Evolutionary conservation across 2,329 filamentous ascomycete species (phyloP).

Genomic region (Fusarium sarcochroum): DNA sequence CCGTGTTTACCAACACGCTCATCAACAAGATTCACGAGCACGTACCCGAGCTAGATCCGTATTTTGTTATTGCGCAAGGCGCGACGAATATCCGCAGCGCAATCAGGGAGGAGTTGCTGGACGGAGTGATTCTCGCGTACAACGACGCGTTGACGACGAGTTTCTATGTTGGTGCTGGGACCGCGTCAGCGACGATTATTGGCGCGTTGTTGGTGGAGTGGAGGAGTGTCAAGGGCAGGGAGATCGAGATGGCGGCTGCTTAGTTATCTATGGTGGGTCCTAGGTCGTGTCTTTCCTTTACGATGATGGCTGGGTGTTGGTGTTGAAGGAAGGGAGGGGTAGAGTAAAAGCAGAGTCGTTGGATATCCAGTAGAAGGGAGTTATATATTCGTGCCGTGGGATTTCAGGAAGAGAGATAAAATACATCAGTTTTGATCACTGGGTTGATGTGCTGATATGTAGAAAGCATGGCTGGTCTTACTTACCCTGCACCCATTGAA

Average conservation of each 20-base stretch:
- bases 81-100: slow-evolving; percentile 55
- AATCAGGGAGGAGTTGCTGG: slow-evolving; percentile 50
- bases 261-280: slow-evolving; percentile 18
- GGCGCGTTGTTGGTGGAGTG: slow-evolving; percentile 63
- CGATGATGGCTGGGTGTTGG: not conserved
- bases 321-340: not conserved
- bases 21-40: slow-evolving; percentile 54
- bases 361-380: not conserved
- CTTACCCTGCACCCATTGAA: not conserved
- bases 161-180: slow-evolving; percentile 60
- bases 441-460: no score
- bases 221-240: slow-evolving; percentile 71
- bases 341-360: not conserved
- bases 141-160: slow-evolving; percentile 60
- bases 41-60: slow-evolving; percentile 54
- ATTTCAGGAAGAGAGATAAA: not conserved
- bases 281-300: not conserved
- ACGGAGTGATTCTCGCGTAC: slow-evolving; percentile 58
- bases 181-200: slow-evolving; percentile 60
- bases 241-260: slow-evolving; percentile 52
- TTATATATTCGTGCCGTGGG: not conserved
- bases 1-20: slow-evolving; percentile 65
- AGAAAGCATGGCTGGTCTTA: not conserved
- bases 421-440: no score
- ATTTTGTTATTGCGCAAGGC: slow-evolving; percentile 52